Evolutionary conservation across 208 protist genomes (phyloP).

Genomic region (Leishmania braziliensis): DNA sequence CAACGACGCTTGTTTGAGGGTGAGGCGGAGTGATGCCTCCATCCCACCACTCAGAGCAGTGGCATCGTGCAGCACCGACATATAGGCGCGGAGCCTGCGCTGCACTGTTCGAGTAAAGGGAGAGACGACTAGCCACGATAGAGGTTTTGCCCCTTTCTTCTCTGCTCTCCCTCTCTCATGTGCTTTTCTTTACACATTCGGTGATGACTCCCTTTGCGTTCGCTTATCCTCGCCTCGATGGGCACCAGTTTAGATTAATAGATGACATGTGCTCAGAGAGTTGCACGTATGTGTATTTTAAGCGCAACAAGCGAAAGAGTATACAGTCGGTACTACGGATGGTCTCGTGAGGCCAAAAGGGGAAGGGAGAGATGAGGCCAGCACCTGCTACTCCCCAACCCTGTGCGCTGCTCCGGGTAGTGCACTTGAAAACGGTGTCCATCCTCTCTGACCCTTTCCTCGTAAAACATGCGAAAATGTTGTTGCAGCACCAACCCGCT

Average conservation of each 20-base stretch:
- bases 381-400: background rate
- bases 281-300: constrained; percentile 1
- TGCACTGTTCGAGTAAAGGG: background rate
- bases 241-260: background rate
- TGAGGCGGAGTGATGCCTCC: too few relatives aligned
- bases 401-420: background rate
- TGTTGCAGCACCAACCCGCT: background rate
- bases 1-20: background rate
- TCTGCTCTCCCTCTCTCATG: background rate
- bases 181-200: background rate
- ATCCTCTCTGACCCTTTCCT: background rate
- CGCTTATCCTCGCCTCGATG: background rate
- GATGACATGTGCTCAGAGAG: background rate
- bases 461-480: background rate
- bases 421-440: background rate
- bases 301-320: background rate
- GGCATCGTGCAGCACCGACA: too few relatives aligned
- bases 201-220: background rate
- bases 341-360: background rate
- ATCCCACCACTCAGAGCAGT: too few relatives aligned
- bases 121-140: background rate
- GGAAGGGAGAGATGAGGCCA: too few relatives aligned
- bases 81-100: background rate
- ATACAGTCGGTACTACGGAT: background rate
- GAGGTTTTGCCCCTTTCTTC: background rate